Base-by-base conservation (phyloP, 768 basidiomycete species). In the Phlebiopsis flavidoalba region DNA sequence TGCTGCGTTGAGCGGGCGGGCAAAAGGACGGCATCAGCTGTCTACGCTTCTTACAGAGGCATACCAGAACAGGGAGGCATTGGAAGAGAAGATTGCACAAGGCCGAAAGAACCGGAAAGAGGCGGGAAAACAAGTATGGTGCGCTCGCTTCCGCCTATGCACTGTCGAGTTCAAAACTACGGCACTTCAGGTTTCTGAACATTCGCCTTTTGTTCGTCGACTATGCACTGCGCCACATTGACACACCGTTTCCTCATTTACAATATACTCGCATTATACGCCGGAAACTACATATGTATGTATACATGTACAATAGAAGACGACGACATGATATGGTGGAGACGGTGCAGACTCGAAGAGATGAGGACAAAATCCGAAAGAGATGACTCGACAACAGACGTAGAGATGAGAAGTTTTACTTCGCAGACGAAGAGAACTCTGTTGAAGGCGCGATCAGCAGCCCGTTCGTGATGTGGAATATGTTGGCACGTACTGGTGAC, bases 81-180 rank as follows among this genome's bases (percentile, higher is more conserved):
- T 95, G 63, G 93, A 95, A 70, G 91, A 93, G 61, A 85, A 75
- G 74, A 91, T 94, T 64, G 92, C 93, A 0, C 85, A 92, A 72
- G 91, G 87, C 1, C 80, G 86, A 63, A 78, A 89, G 62, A 94
- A 94, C 67, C 80, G 91, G 63, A 94, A 94, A 71, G 90, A 93
- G 69, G 91, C 93, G 0, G 93, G 93, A 10, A n/a, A 93, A 91
- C 74, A 95, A 94, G 80, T 94, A 95, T 66, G 93, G 93, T 88
- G 66, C 61, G 81, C 75, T 2, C 26, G 26, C 3, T 14, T 22
- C 1, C 36, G 10, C 8, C 7, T 21, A 14, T 31, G 8, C 21
- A 31, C 21, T 17, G 3, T 19, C 48, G 10, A 49, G 31, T 33
- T 53, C 4, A 33, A 36, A 15, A 19, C 14, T 36, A 5, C n/a